These are phyloP conservation scores for Penicillium sp. DNA, from an alignment of 2,329 filamentous ascomycete genomes.

Conservation along the genomic window DNA sequence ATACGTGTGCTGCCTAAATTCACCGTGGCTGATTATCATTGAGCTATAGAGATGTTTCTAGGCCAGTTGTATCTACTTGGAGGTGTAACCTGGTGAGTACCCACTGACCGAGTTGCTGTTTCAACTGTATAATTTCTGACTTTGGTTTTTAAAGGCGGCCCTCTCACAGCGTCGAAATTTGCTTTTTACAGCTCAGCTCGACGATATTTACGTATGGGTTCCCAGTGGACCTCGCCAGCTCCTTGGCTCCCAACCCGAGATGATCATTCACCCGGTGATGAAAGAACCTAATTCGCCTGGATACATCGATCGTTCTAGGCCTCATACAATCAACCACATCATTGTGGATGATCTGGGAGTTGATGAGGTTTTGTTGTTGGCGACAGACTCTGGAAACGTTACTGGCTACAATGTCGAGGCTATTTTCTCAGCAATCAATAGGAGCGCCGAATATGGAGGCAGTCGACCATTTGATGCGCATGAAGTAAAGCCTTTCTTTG, in stretches of 20 bases:
- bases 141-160: conserved; percentile 35
- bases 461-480: conserved; percentile 33
- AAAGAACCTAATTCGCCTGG: conserved; percentile 49
- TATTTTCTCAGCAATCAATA: conserved; percentile 49
- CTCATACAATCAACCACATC: conserved; percentile 69
- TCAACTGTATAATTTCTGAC: not conserved
- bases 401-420: conserved; percentile 65
- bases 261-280: conserved; percentile 45
- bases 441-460: conserved; percentile 19
- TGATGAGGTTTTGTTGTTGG: conserved; percentile 66
- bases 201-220: conserved; percentile 47
- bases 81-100: conserved; percentile 45
- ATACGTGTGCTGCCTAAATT: not conserved
- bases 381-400: conserved; percentile 74
- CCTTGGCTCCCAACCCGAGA: conserved; percentile 39
- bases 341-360: conserved; percentile 67
- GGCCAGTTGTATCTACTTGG: conserved; percentile 41
- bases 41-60: conserved; percentile 14
- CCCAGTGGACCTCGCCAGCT: conserved; percentile 44
- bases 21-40: conserved; percentile 9
- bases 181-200: conserved; percentile 45
- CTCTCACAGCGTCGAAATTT: conserved; percentile 50
- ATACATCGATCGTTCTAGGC: conserved; percentile 51
- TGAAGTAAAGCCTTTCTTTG: conserved; percentile 61
- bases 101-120: not conserved